Evolutionary conservation across 2,329 filamentous ascomycete genomes (phyloP), one percentile per base, ranked within the genome.

Genomic region (Colletotrichum sp.): DNA sequence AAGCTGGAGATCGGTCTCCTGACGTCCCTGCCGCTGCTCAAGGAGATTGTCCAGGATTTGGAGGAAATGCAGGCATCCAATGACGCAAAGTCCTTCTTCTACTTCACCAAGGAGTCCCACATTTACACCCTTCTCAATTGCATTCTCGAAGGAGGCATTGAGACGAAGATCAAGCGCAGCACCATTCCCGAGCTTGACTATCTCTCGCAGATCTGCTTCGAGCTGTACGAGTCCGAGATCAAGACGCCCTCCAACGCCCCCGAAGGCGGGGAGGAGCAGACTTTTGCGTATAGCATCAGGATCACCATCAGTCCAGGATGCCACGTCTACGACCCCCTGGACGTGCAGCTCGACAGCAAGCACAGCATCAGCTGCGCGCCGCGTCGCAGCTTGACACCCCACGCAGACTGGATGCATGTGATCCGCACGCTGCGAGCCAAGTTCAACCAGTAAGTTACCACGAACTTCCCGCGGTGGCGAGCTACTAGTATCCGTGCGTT

Each of bases 21-120:
- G 79, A 99, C 97, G 1, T 98, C 96, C 15, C 88, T 99, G 63
- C 98, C 97, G 4, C 89, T 99, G 18, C 91, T 99, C 62, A 98
- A 98, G 84, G 97, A 99, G 86, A 98, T 99, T 80, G 97, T 99
- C 8, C 94, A 96, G 82, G 96, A 99, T 81, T 90, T 99, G 3
- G 98, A 99, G 86, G 96, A 99, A 85, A 95, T 99, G 85, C 97
- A 99, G 85, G 96, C 97, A 5, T 98, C 95, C 0, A 94, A 96
- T 69, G 95, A 98, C 79, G 96, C 96, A 60, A 98, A 98, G 83
- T 96, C 94, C 3, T 99, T 99, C 88, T 95, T 99, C 86, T 99
- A 99, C 87, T 99, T 99, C 85, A 99, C 97, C 78, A 99, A 99
- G 85, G 97, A 99, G 86, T 98, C 95, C 1, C 97, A 99, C 84